These are phyloP conservation scores for Mucor velutinosus DNA, from an alignment of 371 early-diverging fungal species.

Conservation along the genomic window DNA sequence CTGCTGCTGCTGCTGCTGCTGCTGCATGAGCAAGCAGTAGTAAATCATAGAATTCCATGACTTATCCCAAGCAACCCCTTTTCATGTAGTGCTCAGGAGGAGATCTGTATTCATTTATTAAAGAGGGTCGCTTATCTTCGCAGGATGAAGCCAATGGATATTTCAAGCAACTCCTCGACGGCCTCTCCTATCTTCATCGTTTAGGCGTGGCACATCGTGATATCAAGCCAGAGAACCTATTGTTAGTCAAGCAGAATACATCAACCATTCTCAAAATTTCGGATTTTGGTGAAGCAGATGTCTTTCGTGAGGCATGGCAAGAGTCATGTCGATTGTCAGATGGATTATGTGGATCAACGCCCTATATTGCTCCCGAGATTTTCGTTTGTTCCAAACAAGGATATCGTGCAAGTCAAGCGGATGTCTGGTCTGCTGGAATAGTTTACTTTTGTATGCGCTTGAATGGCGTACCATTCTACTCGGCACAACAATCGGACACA, in stretches of 20 bases:
- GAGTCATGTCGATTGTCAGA: constrained; percentile 59
- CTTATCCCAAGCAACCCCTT: not conserved
- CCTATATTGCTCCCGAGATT: constrained; percentile 93
- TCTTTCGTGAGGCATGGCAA: constrained; percentile 83
- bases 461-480: constrained; percentile 65
- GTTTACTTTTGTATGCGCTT: constrained; percentile 82
- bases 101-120: constrained; percentile 59
- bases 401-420: constrained; percentile 78
- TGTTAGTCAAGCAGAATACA: constrained; percentile 84
- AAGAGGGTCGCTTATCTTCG: constrained; percentile 30
- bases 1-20: not conserved
- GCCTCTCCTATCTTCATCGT: constrained; percentile 94
- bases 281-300: constrained; percentile 96
- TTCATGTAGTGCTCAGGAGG: constrained; percentile 59
- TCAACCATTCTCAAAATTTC: constrained; percentile 87
- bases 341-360: constrained; percentile 86
- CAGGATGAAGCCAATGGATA: constrained; percentile 51
- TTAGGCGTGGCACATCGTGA: constrained; percentile 90
- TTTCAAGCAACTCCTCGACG: constrained; percentile 89
- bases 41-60: not conserved
- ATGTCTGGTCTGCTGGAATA: constrained; percentile 87
- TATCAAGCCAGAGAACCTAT: constrained; percentile 91
- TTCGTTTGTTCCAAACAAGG: constrained; percentile 44
- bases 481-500: constrained; percentile 55
- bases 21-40: not conserved